Percentiles rank a stretch among this genome's conserved stretches.
Evolutionary conservation across 257 asterid genomes (phyloP).

Genomic region (Penstemon barbatus): DNA sequence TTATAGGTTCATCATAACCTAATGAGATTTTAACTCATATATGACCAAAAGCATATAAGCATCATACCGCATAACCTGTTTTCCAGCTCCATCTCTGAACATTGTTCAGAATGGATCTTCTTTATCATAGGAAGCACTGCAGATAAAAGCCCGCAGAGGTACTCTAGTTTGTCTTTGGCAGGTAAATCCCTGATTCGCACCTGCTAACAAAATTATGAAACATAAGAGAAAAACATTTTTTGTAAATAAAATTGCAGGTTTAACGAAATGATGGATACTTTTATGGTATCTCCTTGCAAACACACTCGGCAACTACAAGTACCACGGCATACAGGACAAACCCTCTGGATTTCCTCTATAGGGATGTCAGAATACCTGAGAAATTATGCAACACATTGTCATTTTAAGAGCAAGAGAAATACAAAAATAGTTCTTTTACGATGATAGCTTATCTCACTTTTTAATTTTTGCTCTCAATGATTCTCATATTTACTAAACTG

Average conservation of each 20-base stretch:
- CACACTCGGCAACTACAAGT: conserved; percentile 90
- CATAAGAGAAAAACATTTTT: conserved; percentile 15
- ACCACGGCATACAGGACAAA: conserved; percentile 97
- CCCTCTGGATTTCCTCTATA: conserved; percentile 68
- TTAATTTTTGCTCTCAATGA: neutral
- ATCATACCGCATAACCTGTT: conserved; percentile 71
- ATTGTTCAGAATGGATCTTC: conserved; percentile 74
- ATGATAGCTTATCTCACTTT: conserved; percentile 42
- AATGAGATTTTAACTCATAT: conserved; percentile 17
- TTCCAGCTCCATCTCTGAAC: conserved; percentile 88
- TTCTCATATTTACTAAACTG: conserved; percentile 4
- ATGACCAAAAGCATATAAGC: conserved; percentile 28
- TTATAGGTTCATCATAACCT: conserved; percentile 25
- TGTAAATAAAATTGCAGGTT: conserved; percentile 18
- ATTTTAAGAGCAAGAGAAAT: conserved; percentile 25
- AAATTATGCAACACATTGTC: conserved; percentile 33
- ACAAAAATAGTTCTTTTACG: neutral
- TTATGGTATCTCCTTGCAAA: conserved; percentile 87
- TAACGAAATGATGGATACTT: conserved; percentile 49
- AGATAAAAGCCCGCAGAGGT: conserved; percentile 78
- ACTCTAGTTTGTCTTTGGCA: conserved; percentile 82
- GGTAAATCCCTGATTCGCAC: conserved; percentile 79
- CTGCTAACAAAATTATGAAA: conserved; percentile 38
- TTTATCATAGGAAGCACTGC: conserved; percentile 88
- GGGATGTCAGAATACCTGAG: conserved; percentile 80